Evolutionary conservation across 805 yeast genomes (phyloP), one percentile per base, ranked within the genome.

Genomic region (Barnettozyma salicaria): DNA sequence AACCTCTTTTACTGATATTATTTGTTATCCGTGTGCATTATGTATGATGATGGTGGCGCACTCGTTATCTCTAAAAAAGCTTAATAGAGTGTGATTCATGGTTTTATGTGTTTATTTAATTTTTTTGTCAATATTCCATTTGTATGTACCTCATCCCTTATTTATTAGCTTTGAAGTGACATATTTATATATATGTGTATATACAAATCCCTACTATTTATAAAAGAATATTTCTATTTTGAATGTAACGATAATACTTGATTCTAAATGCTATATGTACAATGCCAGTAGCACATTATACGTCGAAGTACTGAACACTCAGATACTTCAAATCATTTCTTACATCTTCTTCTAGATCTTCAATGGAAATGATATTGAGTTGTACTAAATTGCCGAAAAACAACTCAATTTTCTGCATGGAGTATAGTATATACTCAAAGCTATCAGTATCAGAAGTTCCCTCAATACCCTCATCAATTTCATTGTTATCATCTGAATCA

Each of bases 341-440:
- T 11, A 67, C 53, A 8, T 54, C 56, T 25, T 55, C 56, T 20
- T 55, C 53, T 21, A 56, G 41, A 9, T 60, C 58, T 3, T 52
- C 48, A 35, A 55, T 47, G n/a, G 60, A 48, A 19, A 73, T 45
- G 7, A 87, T 43, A 0, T 82, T 84, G 25, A 82, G 66, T 36
- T 70, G 70, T 16, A 80, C 60, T 52, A 84, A 55, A 56, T 90
- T 97, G 10, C 84, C 87, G 68, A 89, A 68, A 37, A 81, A 73
- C 16, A 87, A 58, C 5, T 76, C 76, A 11, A 81, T 68, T 61
- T 89, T 90, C 45, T 89, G 87, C 33, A 70, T 68, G 7, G 92
- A 65, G 57, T 89, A 92, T 42, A 70, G 68, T 44, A 84, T 56
- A 58, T 87, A 86, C 55, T 88, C 88, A 52, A 92, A 90, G 28